These are phyloP conservation scores for Jacaranda mimosifolia DNA, from an alignment of 257 asterid species.

Conservation along the genomic window DNA sequence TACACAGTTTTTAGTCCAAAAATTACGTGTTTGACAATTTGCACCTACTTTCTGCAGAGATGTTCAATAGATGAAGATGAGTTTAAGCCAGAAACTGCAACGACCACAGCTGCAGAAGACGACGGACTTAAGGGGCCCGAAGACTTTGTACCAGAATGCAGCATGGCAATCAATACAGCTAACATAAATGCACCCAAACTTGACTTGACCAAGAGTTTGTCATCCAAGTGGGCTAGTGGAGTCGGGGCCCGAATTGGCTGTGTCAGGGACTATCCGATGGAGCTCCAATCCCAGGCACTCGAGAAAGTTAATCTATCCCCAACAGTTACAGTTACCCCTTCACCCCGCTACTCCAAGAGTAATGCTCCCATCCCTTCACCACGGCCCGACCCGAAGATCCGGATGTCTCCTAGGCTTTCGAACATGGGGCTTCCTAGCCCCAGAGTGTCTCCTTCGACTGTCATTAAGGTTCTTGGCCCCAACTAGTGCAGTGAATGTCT, in stretches of 20 bases:
- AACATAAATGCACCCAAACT: slow-evolving; percentile 43
- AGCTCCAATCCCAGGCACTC: slow-evolving; percentile 69
- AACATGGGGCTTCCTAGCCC: slow-evolving; percentile 60
- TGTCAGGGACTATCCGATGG: slow-evolving; percentile 71
- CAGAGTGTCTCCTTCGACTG: slow-evolving; percentile 36
- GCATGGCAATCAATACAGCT: slow-evolving; percentile 30
- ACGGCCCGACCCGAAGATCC: slow-evolving; percentile 58
- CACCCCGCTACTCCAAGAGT: slow-evolving; percentile 31
- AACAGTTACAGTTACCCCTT: slow-evolving; percentile 28
- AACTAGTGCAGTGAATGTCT: background rate
- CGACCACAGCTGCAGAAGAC: slow-evolving; percentile 6
- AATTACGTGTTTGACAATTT: background rate
- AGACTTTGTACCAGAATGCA: slow-evolving; percentile 8
- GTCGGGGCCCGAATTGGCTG: slow-evolving; percentile 81
- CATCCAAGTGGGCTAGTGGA: slow-evolving; percentile 72
- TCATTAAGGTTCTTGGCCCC: background rate
- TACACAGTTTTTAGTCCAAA: no score
- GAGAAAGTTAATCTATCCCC: slow-evolving; percentile 68
- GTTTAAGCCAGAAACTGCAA: slow-evolving; percentile 22
- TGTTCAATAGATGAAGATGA: slow-evolving; percentile 58
- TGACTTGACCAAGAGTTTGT: slow-evolving; percentile 52
- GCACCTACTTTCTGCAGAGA: slow-evolving; percentile 41
- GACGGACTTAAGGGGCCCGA: background rate
- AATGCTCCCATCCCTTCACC: slow-evolving; percentile 67
- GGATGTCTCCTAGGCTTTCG: slow-evolving; percentile 65